A percentile compares a stretch with the other conserved stretches of the same genome.
Conservation (phyloP, 163 green algal genomes). For the Volvox carteri region DNA sequence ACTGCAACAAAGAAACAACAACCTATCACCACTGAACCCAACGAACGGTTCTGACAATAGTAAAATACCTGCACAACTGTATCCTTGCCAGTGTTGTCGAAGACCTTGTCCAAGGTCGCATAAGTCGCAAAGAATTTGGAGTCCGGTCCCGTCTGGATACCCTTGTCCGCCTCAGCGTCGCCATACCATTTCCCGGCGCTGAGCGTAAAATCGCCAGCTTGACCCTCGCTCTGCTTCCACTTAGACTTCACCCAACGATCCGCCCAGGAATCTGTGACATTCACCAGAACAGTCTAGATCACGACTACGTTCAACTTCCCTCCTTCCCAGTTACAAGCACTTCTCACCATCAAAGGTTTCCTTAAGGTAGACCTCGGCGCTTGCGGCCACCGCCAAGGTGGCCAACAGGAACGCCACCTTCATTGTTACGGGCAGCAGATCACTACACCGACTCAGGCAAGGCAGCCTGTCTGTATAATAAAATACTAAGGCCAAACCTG, state of each 20-base stretch:
- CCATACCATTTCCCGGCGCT: slow-evolving; percentile 86
- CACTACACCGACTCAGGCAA: background rate
- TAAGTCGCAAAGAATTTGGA: slow-evolving; percentile 87
- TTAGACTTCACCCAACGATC: slow-evolving; percentile 82
- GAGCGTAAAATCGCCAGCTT: slow-evolving; percentile 80
- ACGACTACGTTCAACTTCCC: background rate
- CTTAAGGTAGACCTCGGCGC: slow-evolving; percentile 81
- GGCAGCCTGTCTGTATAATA: too few species aligned
- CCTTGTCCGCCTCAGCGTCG: slow-evolving; percentile 81
- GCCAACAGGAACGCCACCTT: slow-evolving; percentile 44
- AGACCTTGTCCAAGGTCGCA: slow-evolving; percentile 74
- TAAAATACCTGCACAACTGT: slow-evolving; percentile 85
- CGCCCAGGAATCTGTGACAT: slow-evolving; percentile 77
- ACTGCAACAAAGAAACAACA: slow-evolving; percentile 69
- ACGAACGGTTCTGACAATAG: background rate
- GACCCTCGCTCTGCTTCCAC: slow-evolving; percentile 84
- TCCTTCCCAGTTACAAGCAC: background rate
- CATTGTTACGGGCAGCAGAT: slow-evolving; percentile 29
- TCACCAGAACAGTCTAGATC: slow-evolving; percentile 46
- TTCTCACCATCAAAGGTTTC: slow-evolving; percentile 86
- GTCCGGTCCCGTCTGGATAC: slow-evolving; percentile 88
- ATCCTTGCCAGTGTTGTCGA: slow-evolving; percentile 90
- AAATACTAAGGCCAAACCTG: too few species aligned
- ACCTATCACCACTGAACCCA: background rate
- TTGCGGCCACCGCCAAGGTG: slow-evolving; percentile 57